A percentile compares a stretch with the other conserved stretches of the same genome.
phyloP scores from a whole-genome alignment of 345 rosid genomes.

The Syzygium aqueum region DNA sequence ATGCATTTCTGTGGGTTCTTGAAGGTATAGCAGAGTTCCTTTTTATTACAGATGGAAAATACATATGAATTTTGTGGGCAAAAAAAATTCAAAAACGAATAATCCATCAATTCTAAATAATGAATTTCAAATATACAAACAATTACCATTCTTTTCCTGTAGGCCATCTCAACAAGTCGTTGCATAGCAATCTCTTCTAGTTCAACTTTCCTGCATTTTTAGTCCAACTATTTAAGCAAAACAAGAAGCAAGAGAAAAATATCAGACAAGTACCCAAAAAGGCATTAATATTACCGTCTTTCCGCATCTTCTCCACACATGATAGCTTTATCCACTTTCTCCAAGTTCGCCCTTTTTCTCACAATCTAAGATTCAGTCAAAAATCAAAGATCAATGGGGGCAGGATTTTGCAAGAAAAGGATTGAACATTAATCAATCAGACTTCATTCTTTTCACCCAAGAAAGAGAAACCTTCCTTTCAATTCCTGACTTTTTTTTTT shows the following conservation, averaged over 20 bases:
- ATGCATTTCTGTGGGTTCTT: neutral
- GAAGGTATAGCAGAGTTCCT: neutral
- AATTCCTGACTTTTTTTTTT: neutral
- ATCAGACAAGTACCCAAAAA: slow-evolving; percentile 3
- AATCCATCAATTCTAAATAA: neutral
- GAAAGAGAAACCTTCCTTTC: neutral
- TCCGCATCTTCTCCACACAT: slow-evolving; percentile 43
- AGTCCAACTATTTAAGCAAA: slow-evolving; percentile 8
- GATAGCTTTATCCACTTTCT: slow-evolving; percentile 47
- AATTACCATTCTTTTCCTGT: slow-evolving; percentile 71
- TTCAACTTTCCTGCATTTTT: slow-evolving; percentile 43
- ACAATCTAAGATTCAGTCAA: slow-evolving; percentile 36
- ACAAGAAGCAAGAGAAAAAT: neutral
- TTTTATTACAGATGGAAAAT: neutral
- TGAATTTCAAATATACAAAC: neutral
- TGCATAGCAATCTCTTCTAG: slow-evolving; percentile 69
- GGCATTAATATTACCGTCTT: slow-evolving; percentile 37
- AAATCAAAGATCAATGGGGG: neutral
- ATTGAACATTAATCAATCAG: neutral
- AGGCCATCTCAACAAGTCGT: slow-evolving; percentile 80
- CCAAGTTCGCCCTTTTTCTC: slow-evolving; percentile 49
- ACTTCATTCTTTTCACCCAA: neutral
- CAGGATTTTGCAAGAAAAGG: neutral
- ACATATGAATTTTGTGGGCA: neutral
- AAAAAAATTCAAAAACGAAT: neutral